phyloP scores from a whole-genome alignment of 2,329 filamentous ascomycete genomes.

The Penicillium sp. region DNA sequence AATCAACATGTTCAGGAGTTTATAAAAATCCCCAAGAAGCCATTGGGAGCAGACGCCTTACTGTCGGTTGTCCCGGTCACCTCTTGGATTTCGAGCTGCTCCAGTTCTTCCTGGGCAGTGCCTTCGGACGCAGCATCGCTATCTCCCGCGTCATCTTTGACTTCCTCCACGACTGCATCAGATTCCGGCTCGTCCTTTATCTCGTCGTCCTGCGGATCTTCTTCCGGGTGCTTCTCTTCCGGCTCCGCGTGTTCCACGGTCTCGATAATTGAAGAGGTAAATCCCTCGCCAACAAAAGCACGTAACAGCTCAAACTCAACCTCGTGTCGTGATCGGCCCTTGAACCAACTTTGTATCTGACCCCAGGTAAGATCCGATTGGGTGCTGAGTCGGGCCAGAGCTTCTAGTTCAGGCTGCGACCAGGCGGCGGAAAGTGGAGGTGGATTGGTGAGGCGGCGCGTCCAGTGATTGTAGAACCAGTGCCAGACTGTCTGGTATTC shows the following conservation, averaged over 20 bases:
- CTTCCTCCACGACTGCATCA: not conserved
- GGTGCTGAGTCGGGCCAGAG: slow-evolving; percentile 28
- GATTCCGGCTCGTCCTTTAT: not conserved
- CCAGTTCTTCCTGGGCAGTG: not conserved
- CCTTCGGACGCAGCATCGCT: not conserved
- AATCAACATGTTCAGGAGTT: not conserved
- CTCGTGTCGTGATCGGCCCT: slow-evolving; percentile 30
- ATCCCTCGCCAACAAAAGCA: slow-evolving; percentile 22
- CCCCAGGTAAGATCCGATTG: slow-evolving; percentile 33
- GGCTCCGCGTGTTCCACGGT: not conserved
- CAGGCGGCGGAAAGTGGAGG: slow-evolving; percentile 30
- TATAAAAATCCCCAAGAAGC: not conserved
- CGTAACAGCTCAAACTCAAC: slow-evolving; percentile 38
- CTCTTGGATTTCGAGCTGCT: not conserved
- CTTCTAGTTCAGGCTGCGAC: slow-evolving; percentile 30
- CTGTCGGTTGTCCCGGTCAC: not conserved
- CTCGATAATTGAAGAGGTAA: not conserved
- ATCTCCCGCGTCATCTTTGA: not conserved
- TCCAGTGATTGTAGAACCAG: slow-evolving; percentile 36
- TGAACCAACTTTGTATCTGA: slow-evolving; percentile 30
- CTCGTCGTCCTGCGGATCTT: not conserved
- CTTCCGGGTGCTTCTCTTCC: not conserved
- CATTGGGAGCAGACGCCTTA: not conserved
- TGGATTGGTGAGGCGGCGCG: slow-evolving; percentile 26
- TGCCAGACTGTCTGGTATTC: slow-evolving; percentile 22